A percentile compares a stretch with the other conserved stretches of the same genome.
Conservation (phyloP, 108 stramenopile species). For the Nannochloropsis granulata region DNA sequence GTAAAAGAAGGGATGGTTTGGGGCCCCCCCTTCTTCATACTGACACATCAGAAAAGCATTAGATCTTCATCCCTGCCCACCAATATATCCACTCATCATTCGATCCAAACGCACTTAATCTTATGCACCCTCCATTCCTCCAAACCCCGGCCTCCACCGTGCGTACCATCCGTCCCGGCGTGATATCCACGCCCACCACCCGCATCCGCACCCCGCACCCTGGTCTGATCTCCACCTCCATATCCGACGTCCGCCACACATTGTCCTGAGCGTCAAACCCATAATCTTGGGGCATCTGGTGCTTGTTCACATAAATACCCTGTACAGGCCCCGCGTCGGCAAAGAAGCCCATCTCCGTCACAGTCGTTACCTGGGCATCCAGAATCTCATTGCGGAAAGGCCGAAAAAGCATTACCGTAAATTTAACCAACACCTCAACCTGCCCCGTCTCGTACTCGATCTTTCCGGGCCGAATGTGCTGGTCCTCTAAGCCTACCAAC, state of each 20-base stretch:
- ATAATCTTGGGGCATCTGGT: not conserved
- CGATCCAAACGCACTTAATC: too few relatives aligned
- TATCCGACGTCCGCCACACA: not conserved
- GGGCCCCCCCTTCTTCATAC: too few relatives aligned
- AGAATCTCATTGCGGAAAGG: not conserved
- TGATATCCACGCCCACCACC: not conserved
- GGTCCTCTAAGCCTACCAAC: not conserved
- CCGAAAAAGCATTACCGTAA: not conserved
- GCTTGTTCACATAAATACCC: not conserved
- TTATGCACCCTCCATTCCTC: too few relatives aligned
- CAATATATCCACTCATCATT: too few relatives aligned
- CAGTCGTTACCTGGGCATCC: not conserved
- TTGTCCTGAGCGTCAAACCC: not conserved
- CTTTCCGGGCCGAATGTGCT: not conserved
- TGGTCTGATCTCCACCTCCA: not conserved
- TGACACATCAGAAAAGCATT: too few relatives aligned
- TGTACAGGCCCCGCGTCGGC: not conserved
- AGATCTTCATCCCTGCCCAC: too few relatives aligned
- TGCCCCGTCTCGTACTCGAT: not conserved
- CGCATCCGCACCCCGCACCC: not conserved
- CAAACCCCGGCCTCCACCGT: too few relatives aligned
- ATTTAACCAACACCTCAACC: not conserved
- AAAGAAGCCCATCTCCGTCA: not conserved
- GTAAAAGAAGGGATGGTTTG: too few relatives aligned
- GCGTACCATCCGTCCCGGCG: not conserved